These are phyloP conservation scores for Huntiella decipiens DNA, from an alignment of 2,329 filamentous ascomycete genomes.

Conservation along the genomic window DNA sequence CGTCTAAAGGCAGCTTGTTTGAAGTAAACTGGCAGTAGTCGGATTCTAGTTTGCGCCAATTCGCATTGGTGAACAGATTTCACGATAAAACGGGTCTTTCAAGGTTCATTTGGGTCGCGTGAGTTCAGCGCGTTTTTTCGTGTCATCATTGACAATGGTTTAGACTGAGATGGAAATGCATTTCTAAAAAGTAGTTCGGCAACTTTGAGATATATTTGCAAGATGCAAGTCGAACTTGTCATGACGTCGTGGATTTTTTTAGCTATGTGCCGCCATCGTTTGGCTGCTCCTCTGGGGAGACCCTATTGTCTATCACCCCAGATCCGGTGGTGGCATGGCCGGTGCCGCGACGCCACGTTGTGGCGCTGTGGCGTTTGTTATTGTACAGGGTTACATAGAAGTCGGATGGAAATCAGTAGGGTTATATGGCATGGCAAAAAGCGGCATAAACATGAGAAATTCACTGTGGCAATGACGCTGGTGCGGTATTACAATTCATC, in stretches of 20 bases:
- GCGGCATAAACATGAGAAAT: too few relatives aligned
- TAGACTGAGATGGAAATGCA: too few relatives aligned
- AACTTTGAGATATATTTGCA: too few relatives aligned
- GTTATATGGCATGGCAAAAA: neutral
- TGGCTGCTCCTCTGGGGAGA: too few relatives aligned
- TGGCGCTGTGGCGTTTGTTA: neutral
- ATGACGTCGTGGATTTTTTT: too few relatives aligned
- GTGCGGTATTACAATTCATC: too few relatives aligned
- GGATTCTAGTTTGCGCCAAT: conserved; percentile 8
- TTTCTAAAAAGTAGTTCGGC: too few relatives aligned
- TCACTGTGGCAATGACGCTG: too few relatives aligned
- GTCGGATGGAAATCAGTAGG: neutral
- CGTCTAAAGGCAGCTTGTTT: too few relatives aligned
- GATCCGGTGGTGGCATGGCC: conserved; percentile 4
- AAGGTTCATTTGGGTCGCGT: conserved; percentile 5
- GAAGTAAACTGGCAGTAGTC: too few relatives aligned
- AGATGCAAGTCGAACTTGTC: too few relatives aligned
- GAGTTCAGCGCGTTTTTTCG: conserved; percentile 7
- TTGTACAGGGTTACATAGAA: neutral
- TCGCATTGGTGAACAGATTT: conserved; percentile 3
- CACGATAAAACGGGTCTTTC: neutral
- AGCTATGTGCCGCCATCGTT: neutral
- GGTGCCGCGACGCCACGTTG: neutral
- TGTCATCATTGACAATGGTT: neutral
- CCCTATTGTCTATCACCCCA: conserved; percentile 6